Evolutionary conservation across 768 basidiomycete genomes (phyloP).

Genomic region (Porphyrellus cyaneotinctus): DNA sequence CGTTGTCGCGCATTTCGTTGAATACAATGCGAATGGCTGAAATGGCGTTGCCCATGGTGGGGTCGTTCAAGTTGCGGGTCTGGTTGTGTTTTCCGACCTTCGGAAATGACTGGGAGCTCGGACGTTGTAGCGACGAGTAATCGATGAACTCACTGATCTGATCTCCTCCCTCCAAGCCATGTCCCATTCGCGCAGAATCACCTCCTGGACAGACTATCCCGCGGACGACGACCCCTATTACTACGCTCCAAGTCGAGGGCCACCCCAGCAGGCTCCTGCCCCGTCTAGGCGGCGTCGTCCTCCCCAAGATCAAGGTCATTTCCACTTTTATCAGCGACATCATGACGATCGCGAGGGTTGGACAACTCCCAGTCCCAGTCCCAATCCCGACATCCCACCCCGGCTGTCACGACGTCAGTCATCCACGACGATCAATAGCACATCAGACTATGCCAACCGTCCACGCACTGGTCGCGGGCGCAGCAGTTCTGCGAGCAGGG

Average conservation of each 20-base stretch:
- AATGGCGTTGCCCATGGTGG: conserved; percentile 26
- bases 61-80: too few species aligned
- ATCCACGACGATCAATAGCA: conserved; percentile 14
- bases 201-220: conserved; percentile 6
- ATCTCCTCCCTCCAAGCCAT: neutral
- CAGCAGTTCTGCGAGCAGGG: conserved; percentile 17
- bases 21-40: conserved; percentile 20
- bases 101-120: neutral
- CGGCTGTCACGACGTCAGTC: conserved; percentile 18
- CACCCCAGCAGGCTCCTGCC: conserved; percentile 4
- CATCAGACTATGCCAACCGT: conserved; percentile 17
- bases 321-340: conserved; percentile 18
- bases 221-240: conserved; percentile 19
- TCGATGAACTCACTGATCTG: neutral
- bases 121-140: neutral
- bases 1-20: conserved; percentile 17
- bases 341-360: conserved; percentile 21
- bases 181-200: neutral
- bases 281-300: conserved; percentile 19
- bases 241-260: conserved; percentile 5
- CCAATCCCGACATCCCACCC: conserved; percentile 9
- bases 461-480: conserved; percentile 16
- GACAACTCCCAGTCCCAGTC: conserved; percentile 8
- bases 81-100: too few species aligned
- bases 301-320: conserved; percentile 3